A percentile compares a stretch with the other conserved stretches of the same genome.
Evolutionary conservation across 2,329 filamentous ascomycete species (phyloP).

Genomic region (Madurella fahalii): DNA sequence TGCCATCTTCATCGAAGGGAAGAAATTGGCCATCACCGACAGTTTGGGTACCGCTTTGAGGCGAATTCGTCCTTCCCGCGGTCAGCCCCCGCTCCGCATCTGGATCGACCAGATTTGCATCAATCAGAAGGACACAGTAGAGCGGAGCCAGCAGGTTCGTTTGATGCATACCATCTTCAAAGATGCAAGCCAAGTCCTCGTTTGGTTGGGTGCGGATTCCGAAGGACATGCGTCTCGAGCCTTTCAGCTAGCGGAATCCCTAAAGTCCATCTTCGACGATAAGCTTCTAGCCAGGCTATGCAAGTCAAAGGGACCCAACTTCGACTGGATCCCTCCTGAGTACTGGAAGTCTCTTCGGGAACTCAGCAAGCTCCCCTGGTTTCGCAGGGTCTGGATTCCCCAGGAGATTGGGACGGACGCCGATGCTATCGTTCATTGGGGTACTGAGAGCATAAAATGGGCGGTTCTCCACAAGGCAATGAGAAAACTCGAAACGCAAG

Average conservation of each 20-base stretch:
- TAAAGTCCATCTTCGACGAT: conserved; percentile 2
- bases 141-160: conserved; percentile 14
- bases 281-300: conserved; percentile 6
- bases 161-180: conserved; percentile 16
- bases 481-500: conserved; percentile 7
- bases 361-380: conserved; percentile 11
- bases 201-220: conserved; percentile 14
- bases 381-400: conserved; percentile 12
- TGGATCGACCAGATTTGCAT: conserved; percentile 20
- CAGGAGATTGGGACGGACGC: conserved; percentile 13
- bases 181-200: conserved; percentile 6
- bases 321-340: conserved; percentile 6
- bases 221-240: conserved; percentile 1
- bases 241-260: conserved; percentile 3
- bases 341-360: conserved; percentile 6
- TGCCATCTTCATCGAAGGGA: conserved; percentile 9
- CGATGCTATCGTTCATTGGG: conserved; percentile 10
- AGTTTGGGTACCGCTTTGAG: conserved; percentile 6
- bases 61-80: conserved; percentile 2
- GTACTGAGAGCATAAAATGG: conserved; percentile 10
- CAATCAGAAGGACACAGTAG: conserved; percentile 11
- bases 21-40: conserved; percentile 8
- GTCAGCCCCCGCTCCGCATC: conserved; percentile 3
- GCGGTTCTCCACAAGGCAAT: conserved; percentile 3
- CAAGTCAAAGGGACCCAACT: neutral